These are phyloP conservation scores for Globisporangium paroecandrum DNA, from an alignment of 352 stramenopile genomes.

Conservation along the genomic window DNA sequence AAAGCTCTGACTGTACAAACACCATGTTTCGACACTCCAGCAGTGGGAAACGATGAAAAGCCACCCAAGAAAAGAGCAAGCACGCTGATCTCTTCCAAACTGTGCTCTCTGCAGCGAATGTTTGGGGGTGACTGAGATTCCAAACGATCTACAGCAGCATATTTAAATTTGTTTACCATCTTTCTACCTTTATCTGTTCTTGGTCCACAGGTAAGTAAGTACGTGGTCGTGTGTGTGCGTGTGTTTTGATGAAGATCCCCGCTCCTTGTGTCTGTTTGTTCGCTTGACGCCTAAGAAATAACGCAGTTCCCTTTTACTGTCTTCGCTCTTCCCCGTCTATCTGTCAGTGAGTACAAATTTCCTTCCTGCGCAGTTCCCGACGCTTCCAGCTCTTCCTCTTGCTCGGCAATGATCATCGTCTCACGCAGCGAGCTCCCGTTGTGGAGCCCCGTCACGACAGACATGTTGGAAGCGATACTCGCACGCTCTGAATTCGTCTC, in stretches of 20 bases:
- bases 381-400: slow-evolving; percentile 41
- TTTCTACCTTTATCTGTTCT: neutral
- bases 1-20: neutral
- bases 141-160: neutral
- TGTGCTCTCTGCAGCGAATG: slow-evolving; percentile 51
- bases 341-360: slow-evolving; percentile 12
- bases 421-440: slow-evolving; percentile 56
- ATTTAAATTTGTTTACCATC: neutral
- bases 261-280: neutral
- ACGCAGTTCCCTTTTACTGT: slow-evolving; percentile 19
- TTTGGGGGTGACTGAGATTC: slow-evolving; percentile 23
- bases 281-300: slow-evolving; percentile 17
- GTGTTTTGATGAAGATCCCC: neutral
- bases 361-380: neutral
- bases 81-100: slow-evolving; percentile 9
- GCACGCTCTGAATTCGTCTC: slow-evolving; percentile 46
- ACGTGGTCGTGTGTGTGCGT: neutral
- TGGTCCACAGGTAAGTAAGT: neutral
- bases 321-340: slow-evolving; percentile 15
- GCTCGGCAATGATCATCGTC: slow-evolving; percentile 66
- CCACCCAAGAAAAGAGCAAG: neutral
- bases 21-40: neutral
- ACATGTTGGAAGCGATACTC: slow-evolving; percentile 65
- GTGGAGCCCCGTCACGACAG: slow-evolving; percentile 38
- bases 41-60: neutral